Base-by-base conservation (phyloP, 371 early-diverging fungal species). In the Rhizopus delemar region DNA sequence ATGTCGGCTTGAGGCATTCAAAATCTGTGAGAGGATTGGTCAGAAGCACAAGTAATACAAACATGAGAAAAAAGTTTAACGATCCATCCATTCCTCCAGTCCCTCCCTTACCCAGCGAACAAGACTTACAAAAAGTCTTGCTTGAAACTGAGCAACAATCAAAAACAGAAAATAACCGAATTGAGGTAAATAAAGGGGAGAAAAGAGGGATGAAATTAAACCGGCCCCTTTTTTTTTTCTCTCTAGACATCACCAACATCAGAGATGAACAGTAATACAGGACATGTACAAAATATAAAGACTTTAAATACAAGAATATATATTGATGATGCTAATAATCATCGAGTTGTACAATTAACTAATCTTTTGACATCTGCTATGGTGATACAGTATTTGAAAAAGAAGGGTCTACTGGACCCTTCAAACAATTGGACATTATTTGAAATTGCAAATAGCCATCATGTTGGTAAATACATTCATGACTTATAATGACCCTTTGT, bases 351-450 rank as follows among this genome's bases (percentile, higher is more conserved):
- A 39, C 85, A 90, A 50, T 60, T 94, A 48, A 93, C 87, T 4
- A 77, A 86, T 46, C 70, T 85, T 39, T 84, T 92, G 70, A 86
- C 91, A 9, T 84, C 91, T 16, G 85, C 87, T 31, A 83, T 87
- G 73, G 86, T 90, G 5, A 60, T 93, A 49, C 76, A 82, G 22
- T 87, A 86, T 63, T 68, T 95, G 43, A 75, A 79, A 49, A 75
- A 82, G 59, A 80, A 83, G 53, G 81, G 78, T 16, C 70, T 83
- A 31, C 68, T 91, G 55, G 83, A 81, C 22, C 76, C 78, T 35
- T 78, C 80, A 43, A 84, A 84, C 51, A 80, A 80, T 13, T 96
- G 95, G 94, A 88, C 93, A 2, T 71, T 96, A 38, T 96, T 95
- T 79, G 97, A 96, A 65, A 77, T 92, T 48, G 87, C 87, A 36